These are phyloP conservation scores for Neoascochyta sp. DNA, from an alignment of 2,329 filamentous ascomycete genomes.

Conservation along the genomic window DNA sequence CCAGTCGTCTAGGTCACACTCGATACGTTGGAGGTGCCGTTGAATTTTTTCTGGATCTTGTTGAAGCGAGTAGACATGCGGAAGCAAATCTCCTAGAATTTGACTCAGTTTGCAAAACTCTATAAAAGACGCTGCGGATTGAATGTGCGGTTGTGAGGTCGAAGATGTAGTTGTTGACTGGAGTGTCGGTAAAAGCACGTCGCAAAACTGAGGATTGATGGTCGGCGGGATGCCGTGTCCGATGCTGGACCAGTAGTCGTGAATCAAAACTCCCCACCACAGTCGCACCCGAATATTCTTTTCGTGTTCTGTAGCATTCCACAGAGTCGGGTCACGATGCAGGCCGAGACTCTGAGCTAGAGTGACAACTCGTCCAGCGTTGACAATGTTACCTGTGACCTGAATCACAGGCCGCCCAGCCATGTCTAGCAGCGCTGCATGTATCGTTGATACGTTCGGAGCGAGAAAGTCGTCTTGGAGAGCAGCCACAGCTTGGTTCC, in stretches of 20 bases:
- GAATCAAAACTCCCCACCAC: constrained; percentile 21
- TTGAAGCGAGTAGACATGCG: constrained; percentile 13
- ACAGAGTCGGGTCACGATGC: constrained; percentile 13
- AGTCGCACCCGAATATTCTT: constrained; percentile 17
- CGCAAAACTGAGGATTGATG: constrained; percentile 12
- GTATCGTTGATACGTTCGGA: constrained; percentile 18
- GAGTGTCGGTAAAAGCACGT: constrained; percentile 9
- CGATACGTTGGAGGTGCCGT: constrained; percentile 8
- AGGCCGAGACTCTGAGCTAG: constrained; percentile 19
- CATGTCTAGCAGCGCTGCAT: constrained; percentile 16
- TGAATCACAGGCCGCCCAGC: constrained; percentile 17
- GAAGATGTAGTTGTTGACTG: neutral
- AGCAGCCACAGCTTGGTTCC: constrained; percentile 16
- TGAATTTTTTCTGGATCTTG: constrained; percentile 4
- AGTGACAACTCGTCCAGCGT: constrained; percentile 16
- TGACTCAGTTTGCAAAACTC: constrained; percentile 14
- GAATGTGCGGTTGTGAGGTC: neutral
- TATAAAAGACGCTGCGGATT: constrained; percentile 8
- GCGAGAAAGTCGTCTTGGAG: constrained; percentile 19
- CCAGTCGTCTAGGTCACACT: constrained; percentile 14
- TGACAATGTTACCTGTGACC: constrained; percentile 18
- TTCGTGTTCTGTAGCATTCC: constrained; percentile 12
- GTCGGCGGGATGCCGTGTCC: constrained; percentile 18
- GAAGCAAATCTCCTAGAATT: constrained; percentile 17
- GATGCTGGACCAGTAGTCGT: constrained; percentile 21